Percentiles rank a stretch among this genome's conserved stretches.
phyloP scores from a whole-genome alignment of 495 filamentous ascomycete genomes.

The Neurospora sublineolata region DNA sequence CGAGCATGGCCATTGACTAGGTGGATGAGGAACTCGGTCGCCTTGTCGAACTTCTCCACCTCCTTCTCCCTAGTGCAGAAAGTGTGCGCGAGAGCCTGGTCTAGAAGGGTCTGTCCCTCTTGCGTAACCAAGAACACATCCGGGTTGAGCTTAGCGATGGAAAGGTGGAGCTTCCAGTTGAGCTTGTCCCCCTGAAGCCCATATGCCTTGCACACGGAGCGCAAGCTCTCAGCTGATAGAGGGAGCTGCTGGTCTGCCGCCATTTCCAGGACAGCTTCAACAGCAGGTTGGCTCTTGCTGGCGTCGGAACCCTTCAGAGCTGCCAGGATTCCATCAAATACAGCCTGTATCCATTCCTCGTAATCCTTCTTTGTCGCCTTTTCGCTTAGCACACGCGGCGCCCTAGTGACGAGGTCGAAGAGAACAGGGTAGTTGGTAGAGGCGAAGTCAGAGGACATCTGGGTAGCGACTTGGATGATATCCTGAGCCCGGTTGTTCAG shows the following conservation, averaged over 20 bases:
- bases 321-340: conserved; percentile 44
- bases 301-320: conserved; percentile 9
- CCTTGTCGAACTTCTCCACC: conserved; percentile 7
- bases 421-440: conserved; percentile 32
- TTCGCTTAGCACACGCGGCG: conserved; percentile 42
- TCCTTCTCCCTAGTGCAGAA: not conserved
- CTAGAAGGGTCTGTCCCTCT: conserved; percentile 22
- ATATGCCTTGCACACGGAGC: conserved; percentile 28
- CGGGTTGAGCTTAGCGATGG: conserved; percentile 52
- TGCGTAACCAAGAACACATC: conserved; percentile 50
- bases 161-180: conserved; percentile 51
- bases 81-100: conserved; percentile 17
- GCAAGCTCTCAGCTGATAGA: conserved; percentile 22
- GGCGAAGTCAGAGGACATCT: conserved; percentile 18
- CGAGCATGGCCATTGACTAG: conserved; percentile 52
- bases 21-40: conserved; percentile 37
- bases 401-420: conserved; percentile 48
- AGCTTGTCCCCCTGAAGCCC: conserved; percentile 26
- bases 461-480: conserved; percentile 22
- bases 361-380: conserved; percentile 43
- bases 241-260: conserved; percentile 19
- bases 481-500: conserved; percentile 29
- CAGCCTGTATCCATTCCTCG: conserved; percentile 52
- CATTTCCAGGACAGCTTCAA: conserved; percentile 29
- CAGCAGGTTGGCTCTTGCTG: conserved; percentile 9